Conservation (phyloP, 2,329 filamentous ascomycete genomes). For the Didymella glomerata region DNA sequence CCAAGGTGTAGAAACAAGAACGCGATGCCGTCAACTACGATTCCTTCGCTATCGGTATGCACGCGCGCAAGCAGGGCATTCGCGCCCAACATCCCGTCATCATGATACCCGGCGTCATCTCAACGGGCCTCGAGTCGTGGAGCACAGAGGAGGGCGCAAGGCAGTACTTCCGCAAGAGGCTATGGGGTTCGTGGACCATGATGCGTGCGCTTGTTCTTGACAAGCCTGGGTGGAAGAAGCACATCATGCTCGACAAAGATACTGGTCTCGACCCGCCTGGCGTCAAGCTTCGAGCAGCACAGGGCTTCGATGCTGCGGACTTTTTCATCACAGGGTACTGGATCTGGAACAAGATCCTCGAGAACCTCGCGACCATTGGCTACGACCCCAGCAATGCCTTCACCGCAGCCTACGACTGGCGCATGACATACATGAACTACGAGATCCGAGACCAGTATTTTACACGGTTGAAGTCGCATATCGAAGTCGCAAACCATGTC, state of each 20-base stretch:
- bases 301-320: constrained; percentile 97
- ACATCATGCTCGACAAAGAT: constrained; percentile 94
- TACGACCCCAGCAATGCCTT: constrained; percentile 87
- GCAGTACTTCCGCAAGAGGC: constrained; percentile 89
- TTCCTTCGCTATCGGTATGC: constrained; percentile 88
- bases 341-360: constrained; percentile 99
- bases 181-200: constrained; percentile 99
- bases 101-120: constrained; percentile 98
- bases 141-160: constrained; percentile 85
- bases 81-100: constrained; percentile 86
- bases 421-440: constrained; percentile 86
- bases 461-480: constrained; percentile 85
- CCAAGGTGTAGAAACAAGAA: constrained; percentile 73
- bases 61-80: constrained; percentile 82
- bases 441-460: constrained; percentile 95
- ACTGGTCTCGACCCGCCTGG: constrained; percentile 91
- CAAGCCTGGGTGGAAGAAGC: constrained; percentile 92
- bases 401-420: constrained; percentile 85
- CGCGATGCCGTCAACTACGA: constrained; percentile 90
- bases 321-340: constrained; percentile 92
- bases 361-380: constrained; percentile 93
- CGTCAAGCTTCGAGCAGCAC: constrained; percentile 89
- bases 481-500: constrained; percentile 81
- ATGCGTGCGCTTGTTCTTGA: constrained; percentile 94
- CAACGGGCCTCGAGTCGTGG: constrained; percentile 96